Evolutionary conservation across 306 rosid species (phyloP), one percentile per base, ranked within the genome.

Genomic region (Medicago ruthenica): DNA sequence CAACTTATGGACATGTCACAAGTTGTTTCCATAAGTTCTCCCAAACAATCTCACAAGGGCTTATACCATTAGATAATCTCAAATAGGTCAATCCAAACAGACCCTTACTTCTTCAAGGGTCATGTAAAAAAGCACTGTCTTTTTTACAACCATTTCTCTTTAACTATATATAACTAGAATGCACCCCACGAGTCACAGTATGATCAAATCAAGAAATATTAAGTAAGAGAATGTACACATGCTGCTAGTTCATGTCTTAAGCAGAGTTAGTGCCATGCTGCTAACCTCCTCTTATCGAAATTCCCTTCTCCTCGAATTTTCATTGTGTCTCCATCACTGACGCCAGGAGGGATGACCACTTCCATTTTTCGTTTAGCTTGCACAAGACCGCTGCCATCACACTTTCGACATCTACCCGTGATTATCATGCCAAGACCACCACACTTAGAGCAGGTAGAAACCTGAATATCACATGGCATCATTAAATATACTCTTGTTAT

Each of bases 371-470:
- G 82, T 68, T 85, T 90, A 63, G 88, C 84, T 84, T 75, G 86
- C 54, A 87, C 77, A 75, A 72, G 89, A 55, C 98, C 97, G 37
- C 81, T 67, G 71, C 98, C 96, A 61, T 83, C 81, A 80, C 98
- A 95, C 55, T 41, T 84, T 79, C 47, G 90, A 82, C 98, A 95
- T 44, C 73, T 58, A 37, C 89, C 92, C 50, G 91, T 87, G 82
- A 92, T 78, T 81, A 81, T 80, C 82, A 83, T 90, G 67, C 97
- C 98, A 70, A 81, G 85, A 65, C 98, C 98, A 31, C 87, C 82
- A 78, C 98, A 95, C 71, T 85, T 85, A 22, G 93, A 86, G 85
- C 98, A 95, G 42, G 96, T 95, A 61, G 96, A 90, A 31, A 90
- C 97, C 98, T 95, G 80, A 85, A 67, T 31, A 79, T 36, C 61